Conservation (phyloP, 371 early-diverging fungal genomes). For the Neoconidiobolus thromboides region DNA sequence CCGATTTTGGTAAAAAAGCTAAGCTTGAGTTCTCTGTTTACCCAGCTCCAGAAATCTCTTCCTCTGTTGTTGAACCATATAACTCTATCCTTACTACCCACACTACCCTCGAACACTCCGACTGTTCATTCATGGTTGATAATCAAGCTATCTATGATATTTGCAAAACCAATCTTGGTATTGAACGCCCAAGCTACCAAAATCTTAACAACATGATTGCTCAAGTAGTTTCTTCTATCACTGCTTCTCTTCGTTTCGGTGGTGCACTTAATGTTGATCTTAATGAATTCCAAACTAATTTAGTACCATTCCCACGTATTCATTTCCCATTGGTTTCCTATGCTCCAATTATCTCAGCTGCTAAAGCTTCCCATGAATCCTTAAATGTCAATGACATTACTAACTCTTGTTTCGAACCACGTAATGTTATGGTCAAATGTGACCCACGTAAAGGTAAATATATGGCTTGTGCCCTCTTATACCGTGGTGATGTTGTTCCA, state of each 20-base stretch:
- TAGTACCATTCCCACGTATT: slow-evolving; percentile 94
- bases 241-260: slow-evolving; percentile 96
- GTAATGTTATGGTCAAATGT: slow-evolving; percentile 94
- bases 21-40: slow-evolving; percentile 98
- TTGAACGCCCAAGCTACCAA: slow-evolving; percentile 92
- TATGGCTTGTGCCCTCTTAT: slow-evolving; percentile 87
- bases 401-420: slow-evolving; percentile 79
- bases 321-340: slow-evolving; percentile 96
- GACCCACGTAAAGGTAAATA: slow-evolving; percentile 87
- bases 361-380: slow-evolving; percentile 84
- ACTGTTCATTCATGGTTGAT: slow-evolving; percentile 98
- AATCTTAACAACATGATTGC: slow-evolving; percentile 98
- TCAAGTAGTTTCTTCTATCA: slow-evolving; percentile 99
- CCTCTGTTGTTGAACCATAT: slow-evolving; percentile 97
- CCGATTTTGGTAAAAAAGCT: slow-evolving; percentile 97
- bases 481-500: slow-evolving; percentile 80
- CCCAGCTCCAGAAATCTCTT: slow-evolving; percentile 97
- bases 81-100: slow-evolving; percentile 98
- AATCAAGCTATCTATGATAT: slow-evolving; percentile 99
- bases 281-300: slow-evolving; percentile 94
- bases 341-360: slow-evolving; percentile 78
- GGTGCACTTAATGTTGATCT: slow-evolving; percentile 93
- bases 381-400: slow-evolving; percentile 79
- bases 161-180: slow-evolving; percentile 95
- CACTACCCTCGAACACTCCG: slow-evolving; percentile 95